Conservation (phyloP, 2,329 filamentous ascomycete species). For the Pseudogymnoascus destructans region DNA sequence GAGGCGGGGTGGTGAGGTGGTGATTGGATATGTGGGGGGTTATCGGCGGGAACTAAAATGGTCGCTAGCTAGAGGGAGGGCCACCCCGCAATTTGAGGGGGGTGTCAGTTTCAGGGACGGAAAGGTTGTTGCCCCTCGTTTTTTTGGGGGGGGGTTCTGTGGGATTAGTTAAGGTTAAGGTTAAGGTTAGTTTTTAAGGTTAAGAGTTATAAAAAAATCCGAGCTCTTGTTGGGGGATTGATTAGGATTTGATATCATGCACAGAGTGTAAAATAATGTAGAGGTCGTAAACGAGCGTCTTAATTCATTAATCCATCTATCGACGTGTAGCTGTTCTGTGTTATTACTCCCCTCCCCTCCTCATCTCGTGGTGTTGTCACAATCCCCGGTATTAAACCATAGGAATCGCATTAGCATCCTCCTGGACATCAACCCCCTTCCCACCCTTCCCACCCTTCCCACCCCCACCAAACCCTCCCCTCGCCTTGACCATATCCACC, state of each 20-base stretch:
- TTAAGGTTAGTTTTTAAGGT: neutral
- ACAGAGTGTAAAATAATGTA: neutral
- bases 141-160: neutral
- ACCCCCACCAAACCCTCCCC: neutral
- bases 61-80: neutral
- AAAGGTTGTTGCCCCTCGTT: neutral
- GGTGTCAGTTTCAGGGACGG: neutral
- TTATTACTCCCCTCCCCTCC: neutral
- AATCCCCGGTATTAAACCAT: neutral
- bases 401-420: neutral
- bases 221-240: neutral
- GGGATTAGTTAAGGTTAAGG: neutral
- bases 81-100: neutral
- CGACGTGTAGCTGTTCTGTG: neutral
- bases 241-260: neutral
- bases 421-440: neutral
- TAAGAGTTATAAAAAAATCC: neutral
- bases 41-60: neutral
- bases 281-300: neutral
- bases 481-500: neutral
- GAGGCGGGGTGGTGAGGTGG: neutral
- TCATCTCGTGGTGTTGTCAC: neutral
- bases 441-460: neutral
- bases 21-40: neutral
- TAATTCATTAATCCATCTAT: conserved; percentile 1